phyloP scores from a whole-genome alignment of 495 filamentous ascomycete genomes.

The Pseudotulostoma volvatum region DNA sequence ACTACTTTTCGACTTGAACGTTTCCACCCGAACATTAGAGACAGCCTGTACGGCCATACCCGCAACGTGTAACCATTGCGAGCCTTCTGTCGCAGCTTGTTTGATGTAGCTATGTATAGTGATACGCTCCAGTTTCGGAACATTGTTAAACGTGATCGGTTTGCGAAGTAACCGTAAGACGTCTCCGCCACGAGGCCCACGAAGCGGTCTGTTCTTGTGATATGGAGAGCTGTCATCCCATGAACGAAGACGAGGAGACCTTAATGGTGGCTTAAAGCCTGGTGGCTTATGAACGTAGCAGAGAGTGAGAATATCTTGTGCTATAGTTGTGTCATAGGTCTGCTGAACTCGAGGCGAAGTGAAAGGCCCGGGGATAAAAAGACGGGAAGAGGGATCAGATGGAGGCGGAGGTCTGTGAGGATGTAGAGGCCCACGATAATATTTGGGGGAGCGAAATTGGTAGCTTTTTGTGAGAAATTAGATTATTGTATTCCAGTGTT shows the following conservation, averaged over 20 bases:
- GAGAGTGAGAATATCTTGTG: conserved; percentile 79
- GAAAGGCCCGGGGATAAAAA: conserved; percentile 89
- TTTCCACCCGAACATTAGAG: conserved; percentile 53
- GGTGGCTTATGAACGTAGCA: conserved; percentile 69
- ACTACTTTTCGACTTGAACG: conserved; percentile 49
- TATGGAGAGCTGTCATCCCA: conserved; percentile 91
- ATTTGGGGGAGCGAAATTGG: conserved; percentile 82
- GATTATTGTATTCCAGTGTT: neutral
- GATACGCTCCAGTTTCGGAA: conserved; percentile 67
- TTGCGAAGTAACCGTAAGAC: conserved; percentile 54
- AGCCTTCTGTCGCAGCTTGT: conserved; percentile 42
- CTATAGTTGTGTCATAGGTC: conserved; percentile 72
- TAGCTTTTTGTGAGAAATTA: conserved; percentile 40
- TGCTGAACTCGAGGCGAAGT: conserved; percentile 73
- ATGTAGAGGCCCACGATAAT: conserved; percentile 82
- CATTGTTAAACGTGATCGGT: conserved; percentile 67
- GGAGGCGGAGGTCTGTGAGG: conserved; percentile 73
- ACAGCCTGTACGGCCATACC: conserved; percentile 74
- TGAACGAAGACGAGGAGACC: conserved; percentile 53
- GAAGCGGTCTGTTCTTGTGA: conserved; percentile 74
- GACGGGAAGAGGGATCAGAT: conserved; percentile 72
- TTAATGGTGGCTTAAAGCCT: conserved; percentile 45
- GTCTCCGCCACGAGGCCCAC: conserved; percentile 61
- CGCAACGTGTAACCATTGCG: conserved; percentile 56
- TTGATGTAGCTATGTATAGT: conserved; percentile 61